These are phyloP conservation scores for Protomyces pachydermus DNA, from an alignment of 1,139 yeast genomes.

Conservation along the genomic window DNA sequence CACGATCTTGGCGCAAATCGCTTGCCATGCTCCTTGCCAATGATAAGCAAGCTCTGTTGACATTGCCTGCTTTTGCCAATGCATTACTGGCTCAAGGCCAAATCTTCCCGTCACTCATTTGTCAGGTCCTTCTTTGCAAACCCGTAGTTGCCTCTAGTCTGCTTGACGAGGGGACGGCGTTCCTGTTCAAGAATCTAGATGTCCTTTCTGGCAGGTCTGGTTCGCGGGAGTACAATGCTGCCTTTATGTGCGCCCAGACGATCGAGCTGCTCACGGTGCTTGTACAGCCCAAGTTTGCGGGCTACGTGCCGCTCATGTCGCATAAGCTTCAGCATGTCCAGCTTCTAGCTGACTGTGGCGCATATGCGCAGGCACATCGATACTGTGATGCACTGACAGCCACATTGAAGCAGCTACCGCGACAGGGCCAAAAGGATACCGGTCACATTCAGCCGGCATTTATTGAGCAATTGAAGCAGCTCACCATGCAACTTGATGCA, in stretches of 20 bases:
- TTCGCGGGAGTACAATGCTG: not conserved
- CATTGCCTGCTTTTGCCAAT: not conserved
- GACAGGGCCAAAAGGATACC: slow-evolving; percentile 39
- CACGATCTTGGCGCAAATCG: slow-evolving; percentile 10
- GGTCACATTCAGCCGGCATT: slow-evolving; percentile 39
- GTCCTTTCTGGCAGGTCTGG: not conserved
- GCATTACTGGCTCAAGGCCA: not conserved
- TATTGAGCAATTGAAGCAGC: slow-evolving; percentile 42
- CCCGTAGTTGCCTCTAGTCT: slow-evolving; percentile 37
- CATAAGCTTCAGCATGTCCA: slow-evolving; percentile 61
- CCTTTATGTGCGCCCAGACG: not conserved
- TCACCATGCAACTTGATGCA: slow-evolving; percentile 34
- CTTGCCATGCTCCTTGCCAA: slow-evolving; percentile 15
- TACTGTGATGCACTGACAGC: slow-evolving; percentile 54
- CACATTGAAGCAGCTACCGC: slow-evolving; percentile 34
- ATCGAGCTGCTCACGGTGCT: slow-evolving; percentile 23
- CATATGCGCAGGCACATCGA: slow-evolving; percentile 52
- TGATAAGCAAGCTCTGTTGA: not conserved
- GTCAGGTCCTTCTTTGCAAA: slow-evolving; percentile 38
- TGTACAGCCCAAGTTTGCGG: slow-evolving; percentile 38
- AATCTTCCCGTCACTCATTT: not conserved
- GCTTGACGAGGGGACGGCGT: slow-evolving; percentile 27
- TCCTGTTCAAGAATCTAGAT: not conserved
- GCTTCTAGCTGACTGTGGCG: slow-evolving; percentile 60
- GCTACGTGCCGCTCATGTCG: slow-evolving; percentile 52